phyloP scores from a whole-genome alignment of 306 rosid genomes.

The Urtica urens region DNA sequence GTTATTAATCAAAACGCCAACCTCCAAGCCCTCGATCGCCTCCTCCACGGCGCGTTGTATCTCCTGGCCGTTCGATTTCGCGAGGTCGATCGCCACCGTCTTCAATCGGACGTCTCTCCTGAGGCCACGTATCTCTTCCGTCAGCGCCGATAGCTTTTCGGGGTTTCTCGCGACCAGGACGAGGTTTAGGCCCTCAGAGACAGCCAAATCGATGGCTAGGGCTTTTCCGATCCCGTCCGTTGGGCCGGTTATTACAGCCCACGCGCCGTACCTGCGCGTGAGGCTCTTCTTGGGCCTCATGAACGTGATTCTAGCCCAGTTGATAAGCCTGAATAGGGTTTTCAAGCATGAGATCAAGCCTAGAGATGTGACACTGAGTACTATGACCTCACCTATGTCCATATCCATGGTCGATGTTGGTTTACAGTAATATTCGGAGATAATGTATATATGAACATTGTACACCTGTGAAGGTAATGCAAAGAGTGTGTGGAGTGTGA shows the following conservation, averaged over 20 bases:
- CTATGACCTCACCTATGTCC: slow-evolving; percentile 2
- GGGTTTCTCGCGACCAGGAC: slow-evolving; percentile 21
- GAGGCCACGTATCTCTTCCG: slow-evolving; percentile 12
- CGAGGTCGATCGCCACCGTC: slow-evolving; percentile 30
- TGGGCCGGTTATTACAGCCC: slow-evolving; percentile 68
- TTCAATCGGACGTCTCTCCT: background rate
- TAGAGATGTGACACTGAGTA: background rate
- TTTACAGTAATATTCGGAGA: background rate
- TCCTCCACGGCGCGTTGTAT: slow-evolving; percentile 11
- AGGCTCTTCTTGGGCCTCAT: slow-evolving; percentile 55
- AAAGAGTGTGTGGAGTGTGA: background rate
- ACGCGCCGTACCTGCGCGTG: slow-evolving; percentile 50
- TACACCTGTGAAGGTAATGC: background rate
- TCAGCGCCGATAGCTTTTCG: slow-evolving; percentile 23
- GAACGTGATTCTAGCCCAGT: slow-evolving; percentile 48
- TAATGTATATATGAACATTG: background rate
- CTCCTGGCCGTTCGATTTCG: slow-evolving; percentile 11
- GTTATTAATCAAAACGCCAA: slow-evolving; percentile 40
- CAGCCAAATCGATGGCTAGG: slow-evolving; percentile 47
- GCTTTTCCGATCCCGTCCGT: slow-evolving; percentile 72
- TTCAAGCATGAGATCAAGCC: slow-evolving; percentile 34
- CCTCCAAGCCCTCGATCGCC: slow-evolving; percentile 10
- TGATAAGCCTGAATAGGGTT: slow-evolving; percentile 10
- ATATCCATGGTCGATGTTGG: background rate
- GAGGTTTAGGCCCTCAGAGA: slow-evolving; percentile 39